These are phyloP conservation scores for Streptanthus diversifolius DNA, from an alignment of 345 rosid species.

Conservation along the genomic window DNA sequence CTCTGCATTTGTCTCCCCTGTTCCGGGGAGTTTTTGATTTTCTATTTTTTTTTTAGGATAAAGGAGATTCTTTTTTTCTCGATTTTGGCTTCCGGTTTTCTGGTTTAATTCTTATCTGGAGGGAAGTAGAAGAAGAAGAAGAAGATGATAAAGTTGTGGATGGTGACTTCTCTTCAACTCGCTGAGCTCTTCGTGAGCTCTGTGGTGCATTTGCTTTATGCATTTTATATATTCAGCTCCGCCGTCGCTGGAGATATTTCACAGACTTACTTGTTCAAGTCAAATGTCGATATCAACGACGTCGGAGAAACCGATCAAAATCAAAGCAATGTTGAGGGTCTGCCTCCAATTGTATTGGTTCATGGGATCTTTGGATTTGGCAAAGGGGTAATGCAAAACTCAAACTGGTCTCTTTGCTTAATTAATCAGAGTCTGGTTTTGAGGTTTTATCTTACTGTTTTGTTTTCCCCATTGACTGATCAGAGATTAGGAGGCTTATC, in stretches of 20 bases:
- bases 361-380: conserved; percentile 99
- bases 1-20: conserved; percentile 17
- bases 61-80: conserved; percentile 3
- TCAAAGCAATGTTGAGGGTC: conserved; percentile 32
- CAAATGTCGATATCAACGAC: conserved; percentile 38
- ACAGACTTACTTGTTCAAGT: conserved; percentile 47
- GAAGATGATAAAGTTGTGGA: conserved; percentile 65
- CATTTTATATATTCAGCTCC: conserved; percentile 78
- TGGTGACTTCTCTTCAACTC: conserved; percentile 60
- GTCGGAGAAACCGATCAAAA: conserved; percentile 29
- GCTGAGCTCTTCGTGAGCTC: conserved; percentile 79
- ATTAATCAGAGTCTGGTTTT: neutral
- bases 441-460: conserved; percentile 12
- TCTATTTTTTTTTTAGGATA: neutral
- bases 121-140: conserved; percentile 17
- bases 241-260: conserved; percentile 87
- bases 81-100: neutral
- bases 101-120: neutral
- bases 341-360: conserved; percentile 89
- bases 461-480: neutral
- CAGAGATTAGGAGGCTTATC: conserved; percentile 89
- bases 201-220: conserved; percentile 74
- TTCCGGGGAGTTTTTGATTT: conserved; percentile 17
- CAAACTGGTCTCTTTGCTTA: neutral
- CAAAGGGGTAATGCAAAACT: conserved; percentile 57